Evolutionary conservation across 148 eudicot species (phyloP), one percentile per base, ranked within the genome.

Genomic region (Cornus florida): DNA sequence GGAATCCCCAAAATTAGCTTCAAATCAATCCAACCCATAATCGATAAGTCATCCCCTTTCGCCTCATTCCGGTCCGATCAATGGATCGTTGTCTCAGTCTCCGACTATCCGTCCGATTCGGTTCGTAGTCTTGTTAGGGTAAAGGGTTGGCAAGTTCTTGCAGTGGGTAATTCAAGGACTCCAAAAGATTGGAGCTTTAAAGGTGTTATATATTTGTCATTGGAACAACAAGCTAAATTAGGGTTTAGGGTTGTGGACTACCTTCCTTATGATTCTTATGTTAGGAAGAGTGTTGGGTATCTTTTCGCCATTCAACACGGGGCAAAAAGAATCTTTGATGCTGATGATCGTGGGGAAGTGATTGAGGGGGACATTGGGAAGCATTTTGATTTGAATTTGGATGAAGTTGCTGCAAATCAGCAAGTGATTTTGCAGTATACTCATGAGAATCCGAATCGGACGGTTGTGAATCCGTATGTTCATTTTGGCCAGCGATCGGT

Each of bases 221-320:
- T 84, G 41, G 84, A 84, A n/a, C 77, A 78, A 66, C 87, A 84
- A 76, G 72, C 84, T 20, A 71, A 39, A 20, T 71, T 84, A 24
- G 87, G 87, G 43, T 84, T 84, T 66, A 79, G 84, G 56, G 74
- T 81, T 70, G 73, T 81, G 32, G 76, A 84, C 56, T 78, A 74
- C 71, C 72, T 84, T 48, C 87, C 87, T 35, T 84, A 71, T 68
- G 80, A 81, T 67, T 81, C 84, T 11, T 84, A 84, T 60, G 77
- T 84, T 81, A 84, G 87, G 87, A 84, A 84, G 79, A 84, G 78
- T 75, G 70, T 84, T 57, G 87, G 84, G 24, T 84, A 84, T 59
- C 77, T 81, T 53, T 84, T 84, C n/a, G 87, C 84, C 5, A 84
- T 81, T 35, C 84, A 81, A 77, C 87, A 84, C 7, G 84, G 84